phyloP scores from a whole-genome alignment of 768 basidiomycete species.

The Hygrophorus pudorinus region DNA sequence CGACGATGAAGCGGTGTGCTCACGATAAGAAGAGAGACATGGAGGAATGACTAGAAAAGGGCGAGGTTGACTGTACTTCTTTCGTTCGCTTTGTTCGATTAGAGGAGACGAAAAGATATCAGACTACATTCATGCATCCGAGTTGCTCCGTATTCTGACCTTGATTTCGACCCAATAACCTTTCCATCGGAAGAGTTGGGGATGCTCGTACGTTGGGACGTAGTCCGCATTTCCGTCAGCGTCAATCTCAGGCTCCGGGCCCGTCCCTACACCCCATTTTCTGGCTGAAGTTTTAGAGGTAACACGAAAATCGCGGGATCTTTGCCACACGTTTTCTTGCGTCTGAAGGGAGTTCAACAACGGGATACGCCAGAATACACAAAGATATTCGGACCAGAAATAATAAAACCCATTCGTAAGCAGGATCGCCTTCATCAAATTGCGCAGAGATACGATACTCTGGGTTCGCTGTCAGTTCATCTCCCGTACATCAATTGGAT shows the following conservation, averaged over 20 bases:
- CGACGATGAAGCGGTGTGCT: too few relatives aligned
- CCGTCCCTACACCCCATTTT: slow-evolving; percentile 28
- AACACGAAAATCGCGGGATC: slow-evolving; percentile 32
- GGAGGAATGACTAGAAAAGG: too few relatives aligned
- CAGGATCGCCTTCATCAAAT: slow-evolving; percentile 36
- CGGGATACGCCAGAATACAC: not conserved
- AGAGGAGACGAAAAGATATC: too few relatives aligned
- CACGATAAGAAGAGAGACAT: too few relatives aligned
- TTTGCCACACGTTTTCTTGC: slow-evolving; percentile 32
- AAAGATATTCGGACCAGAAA: slow-evolving; percentile 25
- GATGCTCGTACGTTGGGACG: slow-evolving; percentile 28
- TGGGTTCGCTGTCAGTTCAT: slow-evolving; percentile 9
- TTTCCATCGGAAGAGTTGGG: slow-evolving; percentile 35
- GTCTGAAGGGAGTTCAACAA: slow-evolving; percentile 18
- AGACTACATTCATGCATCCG: too few relatives aligned
- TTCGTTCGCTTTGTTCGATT: too few relatives aligned
- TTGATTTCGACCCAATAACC: slow-evolving; percentile 33
- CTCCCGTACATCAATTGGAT: not conserved
- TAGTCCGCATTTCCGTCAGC: slow-evolving; percentile 27
- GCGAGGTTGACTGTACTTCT: too few relatives aligned
- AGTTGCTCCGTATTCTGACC: not conserved
- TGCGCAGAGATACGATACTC: slow-evolving; percentile 35
- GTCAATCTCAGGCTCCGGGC: slow-evolving; percentile 10
- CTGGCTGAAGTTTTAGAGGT: slow-evolving; percentile 28
- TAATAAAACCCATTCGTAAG: slow-evolving; percentile 39